A percentile compares a stretch with the other conserved stretches of the same genome.
These are phyloP conservation scores for Salix suchowensis DNA, from an alignment of 345 rosid genomes.

Conservation along the genomic window DNA sequence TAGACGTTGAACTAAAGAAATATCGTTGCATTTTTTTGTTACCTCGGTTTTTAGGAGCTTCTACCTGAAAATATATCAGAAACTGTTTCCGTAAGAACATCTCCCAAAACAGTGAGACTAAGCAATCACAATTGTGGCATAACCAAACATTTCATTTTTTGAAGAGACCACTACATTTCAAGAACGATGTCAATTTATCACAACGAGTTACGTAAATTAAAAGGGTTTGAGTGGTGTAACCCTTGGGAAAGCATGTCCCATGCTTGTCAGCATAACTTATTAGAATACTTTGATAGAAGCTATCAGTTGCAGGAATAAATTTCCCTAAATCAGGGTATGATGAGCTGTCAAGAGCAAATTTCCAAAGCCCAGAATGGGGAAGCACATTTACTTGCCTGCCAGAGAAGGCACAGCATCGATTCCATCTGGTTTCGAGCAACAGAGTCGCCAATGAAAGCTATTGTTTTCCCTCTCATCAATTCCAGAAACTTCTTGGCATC, in stretches of 20 bases:
- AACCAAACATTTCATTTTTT: background rate
- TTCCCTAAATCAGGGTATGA: background rate
- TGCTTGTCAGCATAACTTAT: background rate
- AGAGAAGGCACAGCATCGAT: slow-evolving; percentile 91
- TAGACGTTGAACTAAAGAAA: slow-evolving; percentile 63
- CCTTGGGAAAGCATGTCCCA: background rate
- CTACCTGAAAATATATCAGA: slow-evolving; percentile 54
- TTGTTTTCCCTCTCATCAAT: slow-evolving; percentile 86
- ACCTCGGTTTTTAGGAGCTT: slow-evolving; percentile 84
- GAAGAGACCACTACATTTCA: background rate
- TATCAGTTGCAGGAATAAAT: background rate
- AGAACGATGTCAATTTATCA: background rate
- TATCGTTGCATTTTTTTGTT: slow-evolving; percentile 85
- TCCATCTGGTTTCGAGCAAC: slow-evolving; percentile 99
- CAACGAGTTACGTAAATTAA: too few relatives aligned
- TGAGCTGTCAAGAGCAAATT: background rate
- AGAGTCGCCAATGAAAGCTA: slow-evolving; percentile 91
- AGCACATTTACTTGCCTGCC: slow-evolving; percentile 67
- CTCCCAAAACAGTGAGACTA: background rate
- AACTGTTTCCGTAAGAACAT: background rate
- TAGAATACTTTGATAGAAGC: background rate
- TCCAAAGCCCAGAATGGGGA: background rate
- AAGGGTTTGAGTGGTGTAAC: too few relatives aligned
- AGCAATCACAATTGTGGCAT: background rate
- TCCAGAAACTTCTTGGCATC: slow-evolving; percentile 82